Percentiles rank a stretch among this genome's conserved stretches.
Conservation (phyloP, 805 yeast genomes). For the Wickerhamiella vanderwaltii region DNA sequence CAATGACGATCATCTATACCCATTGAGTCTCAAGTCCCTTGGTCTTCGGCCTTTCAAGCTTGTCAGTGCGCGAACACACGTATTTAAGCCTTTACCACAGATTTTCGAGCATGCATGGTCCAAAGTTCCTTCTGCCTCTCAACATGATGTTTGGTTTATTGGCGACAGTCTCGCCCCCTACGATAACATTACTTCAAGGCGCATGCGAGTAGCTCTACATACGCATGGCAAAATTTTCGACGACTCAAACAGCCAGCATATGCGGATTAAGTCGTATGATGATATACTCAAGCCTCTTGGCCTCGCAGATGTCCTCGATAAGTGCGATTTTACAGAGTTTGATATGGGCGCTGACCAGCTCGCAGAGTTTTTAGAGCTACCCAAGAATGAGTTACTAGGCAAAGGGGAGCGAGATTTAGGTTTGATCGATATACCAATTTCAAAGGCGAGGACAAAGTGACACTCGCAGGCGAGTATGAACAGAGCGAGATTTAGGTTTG, state of each 20-base stretch:
- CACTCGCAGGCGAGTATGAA: too few relatives aligned
- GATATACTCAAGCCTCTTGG: neutral
- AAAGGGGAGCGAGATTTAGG: conserved; percentile 11
- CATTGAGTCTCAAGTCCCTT: conserved; percentile 14
- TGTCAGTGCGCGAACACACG: conserved; percentile 10
- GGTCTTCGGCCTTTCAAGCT: conserved; percentile 13
- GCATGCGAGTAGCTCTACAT: conserved; percentile 14
- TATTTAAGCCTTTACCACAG: conserved; percentile 23
- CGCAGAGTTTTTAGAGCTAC: neutral
- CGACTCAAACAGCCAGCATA: neutral
- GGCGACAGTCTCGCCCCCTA: conserved; percentile 19
- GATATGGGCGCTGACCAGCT: conserved; percentile 3
- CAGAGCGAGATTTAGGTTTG: conserved; percentile 8
- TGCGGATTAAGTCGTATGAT: neutral
- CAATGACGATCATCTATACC: conserved; percentile 21
- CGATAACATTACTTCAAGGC: conserved; percentile 14
- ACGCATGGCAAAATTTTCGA: conserved; percentile 1
- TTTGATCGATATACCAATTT: neutral
- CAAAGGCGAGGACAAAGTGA: too few relatives aligned
- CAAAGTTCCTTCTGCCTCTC: conserved; percentile 14
- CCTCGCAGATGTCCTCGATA: neutral
- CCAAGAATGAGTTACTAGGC: conserved; percentile 7
- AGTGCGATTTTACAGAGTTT: neutral
- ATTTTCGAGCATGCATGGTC: conserved; percentile 20
- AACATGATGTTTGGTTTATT: conserved; percentile 20